Percentiles rank a stretch among this genome's conserved stretches.
These are phyloP conservation scores for Microcyclosporella mali DNA, from an alignment of 2,329 filamentous ascomycete species.

Conservation along the genomic window DNA sequence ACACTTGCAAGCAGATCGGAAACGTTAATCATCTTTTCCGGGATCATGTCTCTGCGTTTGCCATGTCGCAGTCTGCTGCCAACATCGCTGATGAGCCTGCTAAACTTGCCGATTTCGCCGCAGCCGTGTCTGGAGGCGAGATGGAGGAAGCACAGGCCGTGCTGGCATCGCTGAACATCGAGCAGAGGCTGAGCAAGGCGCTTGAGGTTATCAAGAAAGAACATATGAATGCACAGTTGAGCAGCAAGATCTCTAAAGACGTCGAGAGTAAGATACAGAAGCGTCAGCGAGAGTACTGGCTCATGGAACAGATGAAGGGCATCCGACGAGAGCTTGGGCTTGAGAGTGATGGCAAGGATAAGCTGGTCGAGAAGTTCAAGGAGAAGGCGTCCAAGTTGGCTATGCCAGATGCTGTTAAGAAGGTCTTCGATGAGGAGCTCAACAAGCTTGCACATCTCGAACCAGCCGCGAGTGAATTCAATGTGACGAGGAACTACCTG, in stretches of 20 bases:
- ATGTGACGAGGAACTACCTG: conserved; percentile 94
- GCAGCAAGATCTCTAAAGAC: conserved; percentile 96
- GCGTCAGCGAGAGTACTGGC: conserved; percentile 93
- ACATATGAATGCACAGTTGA: conserved; percentile 93
- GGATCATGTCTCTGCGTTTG: conserved; percentile 95
- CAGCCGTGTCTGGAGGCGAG: conserved; percentile 91
- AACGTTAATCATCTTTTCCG: conserved; percentile 90
- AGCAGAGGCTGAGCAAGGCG: conserved; percentile 86
- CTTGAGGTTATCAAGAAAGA: conserved; percentile 94
- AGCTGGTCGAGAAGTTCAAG: conserved; percentile 94
- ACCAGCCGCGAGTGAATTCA: conserved; percentile 94
- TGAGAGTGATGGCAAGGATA: conserved; percentile 96
- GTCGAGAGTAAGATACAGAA: conserved; percentile 97
- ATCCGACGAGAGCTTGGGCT: conserved; percentile 93
- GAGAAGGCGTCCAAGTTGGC: conserved; percentile 89
- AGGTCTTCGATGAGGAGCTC: conserved; percentile 96
- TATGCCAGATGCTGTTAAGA: conserved; percentile 94
- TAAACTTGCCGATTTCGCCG: conserved; percentile 94
- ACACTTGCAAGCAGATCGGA: conserved; percentile 96
- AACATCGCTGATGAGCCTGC: conserved; percentile 93
- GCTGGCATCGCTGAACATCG: conserved; percentile 79
- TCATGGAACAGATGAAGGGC: conserved; percentile 99
- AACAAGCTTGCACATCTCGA: conserved; percentile 96
- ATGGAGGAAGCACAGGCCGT: conserved; percentile 89
- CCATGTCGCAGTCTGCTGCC: conserved; percentile 87